Evolutionary conservation across 2,329 filamentous ascomycete species (phyloP).

Genomic region (Paraphaeosphaeria minitans): DNA sequence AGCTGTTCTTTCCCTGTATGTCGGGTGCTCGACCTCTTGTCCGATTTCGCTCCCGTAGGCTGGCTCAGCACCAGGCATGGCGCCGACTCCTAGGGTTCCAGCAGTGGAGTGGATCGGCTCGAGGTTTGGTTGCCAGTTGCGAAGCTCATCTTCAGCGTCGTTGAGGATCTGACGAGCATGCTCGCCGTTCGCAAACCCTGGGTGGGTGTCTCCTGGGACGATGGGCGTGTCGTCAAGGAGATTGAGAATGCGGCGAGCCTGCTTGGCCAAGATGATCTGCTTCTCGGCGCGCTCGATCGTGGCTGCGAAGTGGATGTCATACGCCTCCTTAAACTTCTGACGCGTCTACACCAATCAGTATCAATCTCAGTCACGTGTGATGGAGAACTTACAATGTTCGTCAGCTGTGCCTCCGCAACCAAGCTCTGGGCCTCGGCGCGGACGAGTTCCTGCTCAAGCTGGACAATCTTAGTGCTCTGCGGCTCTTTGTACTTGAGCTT

Average conservation of each 20-base stretch:
- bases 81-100: constrained; percentile 55
- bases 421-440: constrained; percentile 93
- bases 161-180: constrained; percentile 85
- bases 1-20: constrained; percentile 23
- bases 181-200: constrained; percentile 67
- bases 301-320: constrained; percentile 83
- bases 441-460: constrained; percentile 94
- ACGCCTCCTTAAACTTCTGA: constrained; percentile 94
- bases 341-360: constrained; percentile 69
- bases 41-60: constrained; percentile 20
- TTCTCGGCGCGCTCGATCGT: constrained; percentile 97
- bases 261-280: constrained; percentile 90
- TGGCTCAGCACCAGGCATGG: constrained; percentile 44
- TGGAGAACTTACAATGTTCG: constrained; percentile 75
- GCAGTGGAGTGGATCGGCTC: constrained; percentile 60
- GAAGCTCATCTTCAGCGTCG: constrained; percentile 87
- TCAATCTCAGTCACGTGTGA: background rate
- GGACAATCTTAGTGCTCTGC: constrained; percentile 77
- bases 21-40: constrained; percentile 22
- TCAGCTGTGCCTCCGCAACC: constrained; percentile 94
- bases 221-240: constrained; percentile 89
- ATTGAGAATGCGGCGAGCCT: constrained; percentile 82
- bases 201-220: constrained; percentile 79
- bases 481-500: constrained; percentile 92
- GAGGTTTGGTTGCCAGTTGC: constrained; percentile 68